These are phyloP conservation scores for Colletotrichum lentis DNA, from an alignment of 2,329 filamentous ascomycete genomes.

Conservation along the genomic window DNA sequence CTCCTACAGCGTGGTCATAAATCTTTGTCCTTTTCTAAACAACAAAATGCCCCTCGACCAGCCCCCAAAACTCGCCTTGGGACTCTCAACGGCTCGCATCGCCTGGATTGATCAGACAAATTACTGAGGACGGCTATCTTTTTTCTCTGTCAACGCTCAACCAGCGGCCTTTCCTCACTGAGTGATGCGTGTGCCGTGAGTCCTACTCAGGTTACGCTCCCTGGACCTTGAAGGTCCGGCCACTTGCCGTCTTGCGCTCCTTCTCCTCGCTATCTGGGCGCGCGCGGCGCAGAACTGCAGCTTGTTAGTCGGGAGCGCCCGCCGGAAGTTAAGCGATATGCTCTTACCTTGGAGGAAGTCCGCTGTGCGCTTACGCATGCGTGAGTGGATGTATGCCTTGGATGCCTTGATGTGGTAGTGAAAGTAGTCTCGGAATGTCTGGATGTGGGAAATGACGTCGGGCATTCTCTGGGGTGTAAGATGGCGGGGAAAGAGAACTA, in stretches of 20 bases:
- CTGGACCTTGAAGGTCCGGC: constrained; percentile 81
- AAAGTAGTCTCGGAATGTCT: constrained; percentile 99
- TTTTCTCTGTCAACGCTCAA: neutral
- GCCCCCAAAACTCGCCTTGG: neutral
- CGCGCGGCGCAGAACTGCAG: constrained; percentile 87
- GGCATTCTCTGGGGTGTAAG: constrained; percentile 88
- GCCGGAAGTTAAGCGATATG: constrained; percentile 40
- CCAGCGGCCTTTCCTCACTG: neutral
- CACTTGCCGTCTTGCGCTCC: constrained; percentile 97
- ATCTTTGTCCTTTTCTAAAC: constrained; percentile 22
- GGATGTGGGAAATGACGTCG: constrained; percentile 97
- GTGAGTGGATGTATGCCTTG: constrained; percentile 98
- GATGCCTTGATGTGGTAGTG: constrained; percentile 99
- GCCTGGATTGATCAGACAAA: neutral
- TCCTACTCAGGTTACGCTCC: constrained; percentile 38
- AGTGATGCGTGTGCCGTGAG: neutral
- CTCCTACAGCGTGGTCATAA: constrained; percentile 17
- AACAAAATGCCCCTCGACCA: neutral
- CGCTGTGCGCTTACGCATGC: constrained; percentile 96
- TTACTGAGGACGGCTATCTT: neutral
- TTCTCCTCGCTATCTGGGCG: constrained; percentile 96
- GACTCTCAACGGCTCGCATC: neutral
- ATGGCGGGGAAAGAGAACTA: constrained; percentile 95
- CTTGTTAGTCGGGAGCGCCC: neutral
- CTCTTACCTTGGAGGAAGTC: constrained; percentile 93